Conservation (phyloP, 306 rosid species). For the Vigna reflexopilosa region DNA sequence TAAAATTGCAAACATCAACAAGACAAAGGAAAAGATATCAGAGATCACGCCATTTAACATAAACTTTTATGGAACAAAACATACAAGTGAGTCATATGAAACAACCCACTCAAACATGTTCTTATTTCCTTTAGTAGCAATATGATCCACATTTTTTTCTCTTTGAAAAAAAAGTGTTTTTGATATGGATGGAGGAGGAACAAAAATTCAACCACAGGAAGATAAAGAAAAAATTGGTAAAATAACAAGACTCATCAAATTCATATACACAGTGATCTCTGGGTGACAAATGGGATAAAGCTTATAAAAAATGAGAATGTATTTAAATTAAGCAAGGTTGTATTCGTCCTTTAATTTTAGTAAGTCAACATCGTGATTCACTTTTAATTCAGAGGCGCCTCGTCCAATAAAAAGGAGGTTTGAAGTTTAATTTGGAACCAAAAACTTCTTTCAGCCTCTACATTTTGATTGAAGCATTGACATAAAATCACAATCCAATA, state of each 20-base stretch:
- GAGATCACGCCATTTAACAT: neutral
- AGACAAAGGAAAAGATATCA: neutral
- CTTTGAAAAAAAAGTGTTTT: neutral
- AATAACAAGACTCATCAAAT: neutral
- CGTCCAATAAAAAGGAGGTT: neutral
- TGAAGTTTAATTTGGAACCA: conserved; percentile 1
- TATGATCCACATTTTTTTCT: neutral
- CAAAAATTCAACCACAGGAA: neutral
- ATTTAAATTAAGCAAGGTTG: neutral
- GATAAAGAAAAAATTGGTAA: neutral
- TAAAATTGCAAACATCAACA: neutral
- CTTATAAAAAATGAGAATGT: neutral
- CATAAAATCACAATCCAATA: conserved; percentile 25
- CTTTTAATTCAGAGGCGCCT: neutral
- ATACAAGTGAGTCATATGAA: neutral
- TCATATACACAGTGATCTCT: neutral
- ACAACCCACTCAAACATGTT: neutral
- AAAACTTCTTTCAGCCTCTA: neutral
- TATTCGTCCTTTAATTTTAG: neutral
- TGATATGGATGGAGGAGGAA: neutral
- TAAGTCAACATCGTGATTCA: neutral
- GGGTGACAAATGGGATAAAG: neutral
- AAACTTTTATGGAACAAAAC: neutral
- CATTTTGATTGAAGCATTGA: neutral
- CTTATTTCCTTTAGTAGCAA: neutral